Base-by-base conservation (phyloP, 202 grass and related monocot species). In the Cymbopogon flexuosus region DNA sequence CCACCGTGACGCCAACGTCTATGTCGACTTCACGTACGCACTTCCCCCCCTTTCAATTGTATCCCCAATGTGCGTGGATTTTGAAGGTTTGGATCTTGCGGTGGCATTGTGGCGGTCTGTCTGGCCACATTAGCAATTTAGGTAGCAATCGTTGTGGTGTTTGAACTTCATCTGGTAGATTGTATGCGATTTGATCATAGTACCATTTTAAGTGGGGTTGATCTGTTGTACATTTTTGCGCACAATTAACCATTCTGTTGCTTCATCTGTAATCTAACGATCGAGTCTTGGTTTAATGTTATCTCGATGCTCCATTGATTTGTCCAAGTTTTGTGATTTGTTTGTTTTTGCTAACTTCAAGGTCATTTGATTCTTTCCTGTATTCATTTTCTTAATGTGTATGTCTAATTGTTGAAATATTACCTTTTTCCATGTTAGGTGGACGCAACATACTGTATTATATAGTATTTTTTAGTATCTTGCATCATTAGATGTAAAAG, bases 1-100 rank as follows among this genome's bases (percentile, higher is more conserved):
- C 7, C 86, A 89, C 72, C 87, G 84, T 40, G 87, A 94, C 22
- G 64, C 87, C 54, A 84, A 77, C 43, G 74, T 81, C 69, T 98
- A 98, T 58, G 90, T 98, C 10, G 96, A 98, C 73, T 91, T 98
- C 87, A 90, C 84, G 96, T 98, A 65, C 1, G 2, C 31, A 29
- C 46, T 54, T 2, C 9, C 37, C 39, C 63, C 75, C 10, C 75
- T 23, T 33, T 39, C 4, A 14, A 59, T 78, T 85, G 31, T 73
- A 82, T 29, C 37, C 1, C 37, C 37, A 9, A 40, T 40, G 7
- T 40, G 37, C 37, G 37, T 40, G 37, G 37, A 40, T 40, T 42
- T 46, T 34, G 6, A 39, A 29, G 68, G 68, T 16, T 70, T 47
- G 41, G 21, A 45, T 84, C 63, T 79, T 64, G 8, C 0, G 1